Percentiles rank a stretch among this genome's conserved stretches.
Evolutionary conservation across 2,329 filamentous ascomycete species (phyloP).

Genomic region (Thielaviopsis punctulata): DNA sequence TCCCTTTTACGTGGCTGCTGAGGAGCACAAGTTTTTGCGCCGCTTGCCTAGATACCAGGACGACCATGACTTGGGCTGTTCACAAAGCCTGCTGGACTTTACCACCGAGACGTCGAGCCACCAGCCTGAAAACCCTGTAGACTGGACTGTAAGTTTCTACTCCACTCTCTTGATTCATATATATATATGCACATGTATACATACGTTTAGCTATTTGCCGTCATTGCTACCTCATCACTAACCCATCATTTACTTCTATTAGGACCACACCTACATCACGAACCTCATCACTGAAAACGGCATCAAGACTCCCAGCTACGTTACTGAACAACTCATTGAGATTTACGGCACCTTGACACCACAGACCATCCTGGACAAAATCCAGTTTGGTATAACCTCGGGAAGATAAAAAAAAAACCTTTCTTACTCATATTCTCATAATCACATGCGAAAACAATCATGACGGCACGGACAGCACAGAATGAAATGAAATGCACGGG

Average conservation of each 20-base stretch:
- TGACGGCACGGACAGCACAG: neutral
- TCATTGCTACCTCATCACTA: conserved; percentile 13
- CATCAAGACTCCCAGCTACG: conserved; percentile 50
- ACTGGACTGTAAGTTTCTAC: conserved; percentile 46
- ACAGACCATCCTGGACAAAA: conserved; percentile 12
- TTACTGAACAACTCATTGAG: conserved; percentile 53
- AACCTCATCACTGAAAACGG: conserved; percentile 63
- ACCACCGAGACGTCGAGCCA: conserved; percentile 32
- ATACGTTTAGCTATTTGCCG: no score
- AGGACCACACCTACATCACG: conserved; percentile 33
- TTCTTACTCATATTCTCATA: neutral
- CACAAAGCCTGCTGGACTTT: conserved; percentile 64
- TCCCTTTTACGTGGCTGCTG: conserved; percentile 78
- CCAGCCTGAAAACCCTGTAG: conserved; percentile 40
- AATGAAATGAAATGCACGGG: neutral
- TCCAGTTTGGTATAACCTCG: conserved; percentile 11
- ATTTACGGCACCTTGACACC: conserved; percentile 30
- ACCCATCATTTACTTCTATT: conserved; percentile 12
- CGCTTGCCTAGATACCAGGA: conserved; percentile 53
- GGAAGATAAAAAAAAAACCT: neutral
- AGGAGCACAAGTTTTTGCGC: conserved; percentile 93
- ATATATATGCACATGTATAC: no score
- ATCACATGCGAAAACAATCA: neutral
- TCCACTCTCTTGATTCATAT: no score
- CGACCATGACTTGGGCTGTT: conserved; percentile 53